phyloP scores from a whole-genome alignment of 2,329 filamentous ascomycete genomes.

The Colletotrichum scovillei region DNA sequence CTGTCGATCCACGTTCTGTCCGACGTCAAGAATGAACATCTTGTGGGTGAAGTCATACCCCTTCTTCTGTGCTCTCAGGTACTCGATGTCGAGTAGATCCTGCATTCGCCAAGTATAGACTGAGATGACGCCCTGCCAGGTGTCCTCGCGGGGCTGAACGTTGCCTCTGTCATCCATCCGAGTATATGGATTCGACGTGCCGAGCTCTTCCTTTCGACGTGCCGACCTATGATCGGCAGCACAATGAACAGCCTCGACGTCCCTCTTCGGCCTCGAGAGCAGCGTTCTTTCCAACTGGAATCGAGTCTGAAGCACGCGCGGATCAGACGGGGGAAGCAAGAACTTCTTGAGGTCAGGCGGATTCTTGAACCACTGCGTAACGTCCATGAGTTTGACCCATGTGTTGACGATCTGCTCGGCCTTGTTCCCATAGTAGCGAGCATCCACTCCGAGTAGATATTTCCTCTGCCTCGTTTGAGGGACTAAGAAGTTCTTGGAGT shows the following conservation, averaged over 20 bases:
- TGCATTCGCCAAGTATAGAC: slow-evolving; percentile 68
- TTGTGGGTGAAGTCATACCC: slow-evolving; percentile 65
- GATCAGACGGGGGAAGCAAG: slow-evolving; percentile 66
- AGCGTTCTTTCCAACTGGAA: slow-evolving; percentile 55
- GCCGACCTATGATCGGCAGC: slow-evolving; percentile 68
- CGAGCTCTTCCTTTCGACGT: slow-evolving; percentile 62
- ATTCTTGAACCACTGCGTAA: slow-evolving; percentile 57
- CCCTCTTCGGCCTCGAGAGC: slow-evolving; percentile 43
- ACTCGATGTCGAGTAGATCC: slow-evolving; percentile 74
- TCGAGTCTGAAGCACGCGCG: slow-evolving; percentile 61
- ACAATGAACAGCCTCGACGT: slow-evolving; percentile 65
- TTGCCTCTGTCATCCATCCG: slow-evolving; percentile 66
- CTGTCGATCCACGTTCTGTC: slow-evolving; percentile 77
- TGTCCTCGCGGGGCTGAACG: slow-evolving; percentile 64
- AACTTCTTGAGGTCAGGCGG: slow-evolving; percentile 73
- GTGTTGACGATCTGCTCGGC: slow-evolving; percentile 42
- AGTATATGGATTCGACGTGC: slow-evolving; percentile 67
- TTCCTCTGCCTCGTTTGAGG: slow-evolving; percentile 75
- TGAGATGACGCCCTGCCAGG: slow-evolving; percentile 61
- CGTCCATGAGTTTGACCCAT: slow-evolving; percentile 58
- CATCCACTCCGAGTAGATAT: slow-evolving; percentile 69
- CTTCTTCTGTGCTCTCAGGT: slow-evolving; percentile 58
- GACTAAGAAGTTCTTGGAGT: slow-evolving; percentile 79
- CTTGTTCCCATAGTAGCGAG: slow-evolving; percentile 43
- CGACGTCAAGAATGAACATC: slow-evolving; percentile 68